Evolutionary conservation across 768 basidiomycete genomes (phyloP).

Genomic region (Lanmaoa rubissima): DNA sequence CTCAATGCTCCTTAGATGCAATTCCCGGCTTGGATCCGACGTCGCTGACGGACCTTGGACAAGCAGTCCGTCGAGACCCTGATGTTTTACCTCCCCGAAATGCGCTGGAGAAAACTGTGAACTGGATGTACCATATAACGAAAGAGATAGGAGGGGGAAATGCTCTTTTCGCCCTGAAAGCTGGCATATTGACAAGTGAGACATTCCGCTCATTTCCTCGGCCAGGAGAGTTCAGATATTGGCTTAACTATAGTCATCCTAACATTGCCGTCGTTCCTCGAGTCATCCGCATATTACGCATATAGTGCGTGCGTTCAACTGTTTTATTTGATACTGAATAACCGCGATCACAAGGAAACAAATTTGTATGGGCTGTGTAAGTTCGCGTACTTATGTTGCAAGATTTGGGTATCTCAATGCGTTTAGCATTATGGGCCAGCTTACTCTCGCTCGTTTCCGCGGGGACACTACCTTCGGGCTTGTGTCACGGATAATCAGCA

Average conservation of each 20-base stretch:
- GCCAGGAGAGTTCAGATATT: neutral
- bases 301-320: conserved; percentile 43
- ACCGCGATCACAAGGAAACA: conserved; percentile 43
- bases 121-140: conserved; percentile 40
- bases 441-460: conserved; percentile 67
- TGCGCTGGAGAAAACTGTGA: conserved; percentile 50
- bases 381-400: conserved; percentile 14
- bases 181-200: conserved; percentile 59
- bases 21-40: conserved; percentile 56
- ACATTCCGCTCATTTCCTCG: neutral
- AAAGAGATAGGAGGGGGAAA: conserved; percentile 54
- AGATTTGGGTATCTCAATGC: neutral
- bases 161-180: conserved; percentile 67
- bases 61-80: conserved; percentile 60
- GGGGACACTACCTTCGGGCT: conserved; percentile 75
- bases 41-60: conserved; percentile 49
- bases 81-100: conserved; percentile 73
- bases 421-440: conserved; percentile 68
- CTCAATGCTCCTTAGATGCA: conserved; percentile 34
- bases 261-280: conserved; percentile 57
- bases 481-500: conserved; percentile 56
- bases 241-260: conserved; percentile 44
- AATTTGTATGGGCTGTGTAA: conserved; percentile 72
- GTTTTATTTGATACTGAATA: conserved; percentile 3
- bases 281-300: conserved; percentile 52